Evolutionary conservation across 331 rosid genomes (phyloP), one percentile per base, ranked within the genome.

Genomic region (Arachis monticola): DNA sequence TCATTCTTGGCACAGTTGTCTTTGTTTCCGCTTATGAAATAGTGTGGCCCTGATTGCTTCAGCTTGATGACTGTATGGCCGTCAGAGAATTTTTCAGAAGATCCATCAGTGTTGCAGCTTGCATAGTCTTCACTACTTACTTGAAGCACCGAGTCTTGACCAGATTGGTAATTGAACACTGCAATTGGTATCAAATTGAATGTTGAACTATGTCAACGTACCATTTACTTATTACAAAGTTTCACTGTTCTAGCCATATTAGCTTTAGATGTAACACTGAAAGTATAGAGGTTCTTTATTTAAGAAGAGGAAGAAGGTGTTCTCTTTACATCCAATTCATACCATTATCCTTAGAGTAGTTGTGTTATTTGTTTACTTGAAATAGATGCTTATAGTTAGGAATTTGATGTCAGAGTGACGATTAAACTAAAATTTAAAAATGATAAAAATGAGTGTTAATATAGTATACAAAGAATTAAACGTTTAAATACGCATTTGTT

Each of bases 21-120:
- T 67, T 77, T 85, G 81, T 77, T 86, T 11, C 97, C 97, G 56
- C 97, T 92, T 17, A 89, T 81, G 88, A 92, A 92, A 74, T 32
- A 85, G 81, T 82, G 84, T 27, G 86, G 51, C 42, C 97, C 97
- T 3, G 97, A 88, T 50, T 75, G 61, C 2, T 7, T 53, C 31
- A 89, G 87, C 59, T 64, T 64, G 88, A 57, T 55, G 1, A 79
- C 82, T 3, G 96, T 85, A 82, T 92, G 92, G 27, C 97, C 97
- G 12, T 88, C 96, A 10, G 82, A 70, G 77, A 55, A 79, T 57
- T 86, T 86, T 42, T 60, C 53, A 2, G 73, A 30, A 5, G 84
- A 75, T 4, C 79, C 41, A 73, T 80, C 77, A 1, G 84, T 83
- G 72, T 85, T 89, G 89, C 97, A 92, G 46, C 71, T 88, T 56